Evolutionary conservation across 108 stramenopile species (phyloP).

Genomic region (Mayamaea pseudoterrestris): DNA sequence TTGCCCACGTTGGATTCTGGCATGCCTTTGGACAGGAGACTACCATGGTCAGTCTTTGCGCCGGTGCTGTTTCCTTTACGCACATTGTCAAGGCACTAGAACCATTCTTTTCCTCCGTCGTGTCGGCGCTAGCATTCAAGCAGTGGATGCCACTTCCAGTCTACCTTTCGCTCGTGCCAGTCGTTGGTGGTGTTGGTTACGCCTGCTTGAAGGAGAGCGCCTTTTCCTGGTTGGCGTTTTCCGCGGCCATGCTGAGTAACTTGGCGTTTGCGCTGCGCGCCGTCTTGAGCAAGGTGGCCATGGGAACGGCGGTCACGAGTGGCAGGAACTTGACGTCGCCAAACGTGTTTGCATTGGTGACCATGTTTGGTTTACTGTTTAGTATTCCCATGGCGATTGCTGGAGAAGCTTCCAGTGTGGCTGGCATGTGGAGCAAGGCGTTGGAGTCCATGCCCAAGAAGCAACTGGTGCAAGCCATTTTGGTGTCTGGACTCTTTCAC

Average conservation of each 20-base stretch:
- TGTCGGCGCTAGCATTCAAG: conserved; percentile 58
- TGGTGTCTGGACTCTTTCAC: conserved; percentile 80
- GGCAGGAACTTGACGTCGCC: conserved; percentile 63
- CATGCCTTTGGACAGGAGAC: conserved; percentile 79
- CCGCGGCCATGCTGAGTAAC: conserved; percentile 86
- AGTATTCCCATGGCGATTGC: conserved; percentile 64
- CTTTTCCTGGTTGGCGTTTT: conserved; percentile 86
- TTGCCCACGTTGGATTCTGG: conserved; percentile 79
- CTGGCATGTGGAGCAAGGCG: conserved; percentile 24
- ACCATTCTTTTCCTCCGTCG: conserved; percentile 74
- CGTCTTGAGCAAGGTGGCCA: conserved; percentile 76
- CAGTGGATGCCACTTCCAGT: conserved; percentile 66
- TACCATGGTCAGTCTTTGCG: conserved; percentile 59
- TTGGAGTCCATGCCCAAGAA: conserved; percentile 15
- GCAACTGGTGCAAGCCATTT: conserved; percentile 34
- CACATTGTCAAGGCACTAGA: conserved; percentile 91
- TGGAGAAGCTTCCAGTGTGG: conserved; percentile 43
- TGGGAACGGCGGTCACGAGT: conserved; percentile 32
- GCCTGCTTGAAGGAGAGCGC: conserved; percentile 80
- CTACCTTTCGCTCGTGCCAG: conserved; percentile 72
- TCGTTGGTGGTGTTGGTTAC: conserved; percentile 83
- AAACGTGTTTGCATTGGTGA: conserved; percentile 90
- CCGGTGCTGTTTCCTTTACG: conserved; percentile 78
- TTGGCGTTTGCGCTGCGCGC: conserved; percentile 80
- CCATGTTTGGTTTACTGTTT: conserved; percentile 58